Conservation (phyloP, 805 yeast genomes). For the Priceomyces melissophilus region DNA sequence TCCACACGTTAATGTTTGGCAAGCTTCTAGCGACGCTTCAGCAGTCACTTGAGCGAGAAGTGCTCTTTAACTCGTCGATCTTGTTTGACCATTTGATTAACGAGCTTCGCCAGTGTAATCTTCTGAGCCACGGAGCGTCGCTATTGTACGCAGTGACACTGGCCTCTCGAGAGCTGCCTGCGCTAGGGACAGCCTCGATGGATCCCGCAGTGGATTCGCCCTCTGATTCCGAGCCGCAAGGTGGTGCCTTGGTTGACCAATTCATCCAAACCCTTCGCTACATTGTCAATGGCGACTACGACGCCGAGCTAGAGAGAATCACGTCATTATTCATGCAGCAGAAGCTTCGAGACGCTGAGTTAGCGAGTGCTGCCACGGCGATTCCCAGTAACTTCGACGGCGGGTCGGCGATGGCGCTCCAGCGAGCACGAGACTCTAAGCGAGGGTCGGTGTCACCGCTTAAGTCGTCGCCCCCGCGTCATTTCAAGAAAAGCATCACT, state of each 20-base stretch:
- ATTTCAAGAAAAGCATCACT: conserved; percentile 14
- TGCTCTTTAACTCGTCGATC: conserved; percentile 53
- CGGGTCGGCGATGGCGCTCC: conserved; percentile 2
- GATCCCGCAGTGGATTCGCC: too few relatives aligned
- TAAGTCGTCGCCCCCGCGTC: conserved; percentile 23
- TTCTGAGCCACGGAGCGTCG: conserved; percentile 3
- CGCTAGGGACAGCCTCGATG: too few relatives aligned
- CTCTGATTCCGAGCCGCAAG: too few relatives aligned
- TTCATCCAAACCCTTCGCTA: conserved; percentile 13
- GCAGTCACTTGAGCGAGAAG: conserved; percentile 49
- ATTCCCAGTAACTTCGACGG: conserved; percentile 2
- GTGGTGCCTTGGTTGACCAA: not conserved
- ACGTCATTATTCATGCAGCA: conserved; percentile 27
- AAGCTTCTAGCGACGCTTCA: conserved; percentile 39
- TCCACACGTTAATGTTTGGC: conserved; percentile 42
- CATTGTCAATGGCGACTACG: conserved; percentile 34
- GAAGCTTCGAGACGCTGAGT: conserved; percentile 14
- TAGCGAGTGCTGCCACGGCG: not conserved
- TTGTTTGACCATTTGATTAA: conserved; percentile 48
- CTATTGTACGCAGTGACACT: too few relatives aligned
- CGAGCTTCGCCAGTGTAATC: conserved; percentile 15
- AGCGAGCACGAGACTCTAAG: conserved; percentile 13
- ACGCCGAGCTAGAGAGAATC: conserved; percentile 26
- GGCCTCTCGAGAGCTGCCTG: too few relatives aligned
- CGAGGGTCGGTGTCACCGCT: conserved; percentile 25